Evolutionary conservation across 2,329 filamentous ascomycete genomes (phyloP), one percentile per base, ranked within the genome.

Genomic region (Thelonectria olida): DNA sequence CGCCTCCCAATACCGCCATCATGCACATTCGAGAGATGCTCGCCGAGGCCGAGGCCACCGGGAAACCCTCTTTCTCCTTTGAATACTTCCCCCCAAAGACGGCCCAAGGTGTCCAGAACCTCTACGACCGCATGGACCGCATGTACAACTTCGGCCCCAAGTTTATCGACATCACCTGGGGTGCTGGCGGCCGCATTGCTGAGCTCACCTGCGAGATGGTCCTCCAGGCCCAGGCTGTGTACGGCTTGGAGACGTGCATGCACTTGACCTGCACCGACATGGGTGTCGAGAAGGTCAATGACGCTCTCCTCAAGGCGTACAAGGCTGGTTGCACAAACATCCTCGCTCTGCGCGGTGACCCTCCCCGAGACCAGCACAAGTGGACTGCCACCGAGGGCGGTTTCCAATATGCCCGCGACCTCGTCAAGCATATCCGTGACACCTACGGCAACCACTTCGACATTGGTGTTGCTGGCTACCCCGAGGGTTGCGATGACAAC

Each of bases 21-120:
- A 98, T 99, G 95, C 96, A 98, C 81, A 95, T 99, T 85, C 92
- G 90, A 70, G 89, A 96, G 72, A 97, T 97, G 85, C 86, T 99
- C 73, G 84, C 87, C 70, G 91, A 95, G 72, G 90, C 94, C 79
- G 88, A 93, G 80, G 86, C 87, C 81, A 88, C 90, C 73, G 88
- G 89, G 76, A 87, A 91, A 73, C 91, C 94, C 59, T 96, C 93
- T 75, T 97, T 97, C 84, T 99, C 96, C 62, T 99, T 99, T 83
- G 96, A 99, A 79, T 99, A 97, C 85, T 99, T 99, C 81, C 96
- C 96, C 52, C 96, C 96, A 38, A 99, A 99, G 83, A 99, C 96
- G 7, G 91, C 92, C 10, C 92, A 96, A 81, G 96, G 96, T 85
- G 95, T 99, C 12, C 96, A 99, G 82, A 99, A 99, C 78, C 89